These are phyloP conservation scores for Fistulinella prunicolor DNA, from an alignment of 768 basidiomycete species.

Conservation along the genomic window DNA sequence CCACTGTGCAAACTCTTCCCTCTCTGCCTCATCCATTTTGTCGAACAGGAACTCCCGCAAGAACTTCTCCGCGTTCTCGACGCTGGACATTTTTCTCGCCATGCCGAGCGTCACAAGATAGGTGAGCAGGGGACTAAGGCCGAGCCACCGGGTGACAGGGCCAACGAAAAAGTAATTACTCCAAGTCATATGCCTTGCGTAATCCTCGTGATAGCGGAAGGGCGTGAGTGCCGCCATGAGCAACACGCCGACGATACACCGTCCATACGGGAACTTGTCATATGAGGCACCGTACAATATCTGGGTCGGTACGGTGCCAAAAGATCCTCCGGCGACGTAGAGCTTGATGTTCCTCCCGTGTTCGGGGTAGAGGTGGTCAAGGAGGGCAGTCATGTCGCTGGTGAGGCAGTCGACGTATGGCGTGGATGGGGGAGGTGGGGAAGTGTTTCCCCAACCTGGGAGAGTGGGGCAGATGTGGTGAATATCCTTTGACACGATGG, in stretches of 20 bases:
- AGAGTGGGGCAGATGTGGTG: constrained; percentile 53
- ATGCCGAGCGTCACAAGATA: constrained; percentile 34
- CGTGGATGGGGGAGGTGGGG: constrained; percentile 33
- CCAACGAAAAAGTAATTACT: constrained; percentile 45
- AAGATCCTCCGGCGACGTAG: constrained; percentile 53
- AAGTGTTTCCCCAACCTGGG: constrained; percentile 57
- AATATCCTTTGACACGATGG: constrained; percentile 38
- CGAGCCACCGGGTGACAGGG: constrained; percentile 39
- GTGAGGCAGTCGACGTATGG: constrained; percentile 43
- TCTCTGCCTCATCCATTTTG: constrained; percentile 39
- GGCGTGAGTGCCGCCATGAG: constrained; percentile 48
- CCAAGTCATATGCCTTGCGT: constrained; percentile 46
- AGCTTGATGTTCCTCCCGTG: constrained; percentile 37
- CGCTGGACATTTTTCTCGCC: constrained; percentile 35
- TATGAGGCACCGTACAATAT: constrained; percentile 53
- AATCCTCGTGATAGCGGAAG: constrained; percentile 43
- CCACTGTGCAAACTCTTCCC: constrained; percentile 37
- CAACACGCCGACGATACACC: constrained; percentile 45
- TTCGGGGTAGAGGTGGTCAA: constrained; percentile 49
- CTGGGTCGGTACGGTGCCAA: constrained; percentile 53
- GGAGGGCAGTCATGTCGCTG: constrained; percentile 43
- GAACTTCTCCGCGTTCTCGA: constrained; percentile 41
- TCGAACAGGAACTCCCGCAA: constrained; percentile 38
- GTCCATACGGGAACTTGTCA: constrained; percentile 49
- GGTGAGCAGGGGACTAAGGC: constrained; percentile 36